A percentile compares a stretch with the other conserved stretches of the same genome.
phyloP scores from a whole-genome alignment of 2,329 filamentous ascomycete species.

The Fusarium sp. region DNA sequence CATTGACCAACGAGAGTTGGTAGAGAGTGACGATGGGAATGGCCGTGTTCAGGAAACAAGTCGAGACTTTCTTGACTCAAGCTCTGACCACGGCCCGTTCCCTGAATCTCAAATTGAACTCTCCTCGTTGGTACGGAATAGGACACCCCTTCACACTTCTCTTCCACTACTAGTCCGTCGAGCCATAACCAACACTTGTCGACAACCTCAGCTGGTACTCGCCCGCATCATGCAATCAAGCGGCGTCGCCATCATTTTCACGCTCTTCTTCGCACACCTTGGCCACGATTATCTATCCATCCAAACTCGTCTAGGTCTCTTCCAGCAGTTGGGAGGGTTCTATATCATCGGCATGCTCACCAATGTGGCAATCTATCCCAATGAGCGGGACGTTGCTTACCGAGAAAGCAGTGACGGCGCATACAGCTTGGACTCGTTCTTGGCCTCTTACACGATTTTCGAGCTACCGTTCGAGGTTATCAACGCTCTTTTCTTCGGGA shows the following conservation, averaged over 20 bases:
- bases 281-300: slow-evolving; percentile 76
- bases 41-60: too few species aligned
- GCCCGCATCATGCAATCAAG: slow-evolving; percentile 76
- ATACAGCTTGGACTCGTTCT: slow-evolving; percentile 78
- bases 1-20: not conserved
- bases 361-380: slow-evolving; percentile 80
- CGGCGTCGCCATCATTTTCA: slow-evolving; percentile 71
- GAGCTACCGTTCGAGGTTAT: slow-evolving; percentile 80
- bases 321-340: slow-evolving; percentile 78
- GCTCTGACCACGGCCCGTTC: slow-evolving; percentile 49
- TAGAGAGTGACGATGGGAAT: not conserved
- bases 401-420: slow-evolving; percentile 80
- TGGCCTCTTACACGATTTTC: slow-evolving; percentile 75
- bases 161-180: slow-evolving; percentile 77
- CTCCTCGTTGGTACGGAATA: slow-evolving; percentile 67
- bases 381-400: slow-evolving; percentile 81
- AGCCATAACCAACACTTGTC: slow-evolving; percentile 75
- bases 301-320: slow-evolving; percentile 79
- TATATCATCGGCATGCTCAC: slow-evolving; percentile 85
- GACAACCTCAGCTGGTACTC: slow-evolving; percentile 73
- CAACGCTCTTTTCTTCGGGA: slow-evolving; percentile 73
- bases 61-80: not conserved
- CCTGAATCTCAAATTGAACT: slow-evolving; percentile 76
- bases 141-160: slow-evolving; percentile 71
- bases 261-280: slow-evolving; percentile 79